These are phyloP conservation scores for Fragaria vesca DNA, from an alignment of 306 rosid genomes.

Conservation along the genomic window DNA sequence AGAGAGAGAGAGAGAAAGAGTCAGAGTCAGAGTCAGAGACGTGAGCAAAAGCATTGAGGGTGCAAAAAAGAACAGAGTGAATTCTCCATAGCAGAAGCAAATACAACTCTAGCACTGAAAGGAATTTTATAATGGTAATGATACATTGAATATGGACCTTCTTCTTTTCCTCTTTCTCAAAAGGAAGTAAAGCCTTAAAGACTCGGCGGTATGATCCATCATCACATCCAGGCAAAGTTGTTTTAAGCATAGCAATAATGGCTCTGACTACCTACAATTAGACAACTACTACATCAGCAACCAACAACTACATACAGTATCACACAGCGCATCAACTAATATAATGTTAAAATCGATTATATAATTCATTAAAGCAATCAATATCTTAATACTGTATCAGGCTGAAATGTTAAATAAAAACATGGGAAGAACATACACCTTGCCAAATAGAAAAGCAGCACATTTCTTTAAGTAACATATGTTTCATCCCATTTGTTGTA, in stretches of 20 bases:
- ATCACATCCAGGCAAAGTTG: constrained; percentile 68
- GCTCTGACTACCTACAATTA: constrained; percentile 71
- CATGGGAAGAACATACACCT: background rate
- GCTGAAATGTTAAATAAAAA: background rate
- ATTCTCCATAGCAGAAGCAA: background rate
- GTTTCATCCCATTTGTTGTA: background rate
- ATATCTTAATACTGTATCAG: background rate
- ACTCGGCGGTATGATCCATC: constrained; percentile 64
- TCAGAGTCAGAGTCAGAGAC: background rate
- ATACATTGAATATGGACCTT: constrained; percentile 45
- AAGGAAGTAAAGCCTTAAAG: constrained; percentile 86
- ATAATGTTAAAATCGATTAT: background rate
- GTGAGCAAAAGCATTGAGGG: constrained; percentile 13
- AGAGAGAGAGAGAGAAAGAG: background rate
- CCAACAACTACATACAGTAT: background rate
- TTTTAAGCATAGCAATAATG: constrained; percentile 77
- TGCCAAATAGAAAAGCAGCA: background rate
- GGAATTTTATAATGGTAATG: constrained; percentile 12
- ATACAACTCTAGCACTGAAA: constrained; percentile 16
- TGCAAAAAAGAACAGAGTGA: constrained; percentile 18
- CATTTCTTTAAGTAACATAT: background rate
- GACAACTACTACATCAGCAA: constrained; percentile 25
- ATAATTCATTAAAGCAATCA: background rate
- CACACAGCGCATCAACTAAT: background rate
- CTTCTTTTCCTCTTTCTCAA: constrained; percentile 79